Evolutionary conservation across 2,329 filamentous ascomycete species (phyloP).

Genomic region (Botryotinia globosa): DNA sequence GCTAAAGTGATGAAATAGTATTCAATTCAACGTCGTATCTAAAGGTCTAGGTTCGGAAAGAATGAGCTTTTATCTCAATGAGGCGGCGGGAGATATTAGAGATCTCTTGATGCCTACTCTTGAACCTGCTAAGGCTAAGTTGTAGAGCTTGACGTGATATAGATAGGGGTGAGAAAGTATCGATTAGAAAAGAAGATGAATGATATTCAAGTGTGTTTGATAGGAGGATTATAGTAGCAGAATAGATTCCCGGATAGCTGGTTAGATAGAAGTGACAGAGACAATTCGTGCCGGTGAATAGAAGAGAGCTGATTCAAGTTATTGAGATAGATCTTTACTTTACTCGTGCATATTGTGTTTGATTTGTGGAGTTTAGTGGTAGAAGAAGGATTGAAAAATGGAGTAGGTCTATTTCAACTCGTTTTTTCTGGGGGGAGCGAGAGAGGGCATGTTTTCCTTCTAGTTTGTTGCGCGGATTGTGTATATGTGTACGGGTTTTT

Average conservation of each 20-base stretch:
- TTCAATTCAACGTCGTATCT: conserved; percentile 97
- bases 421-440: too few species aligned
- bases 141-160: conserved; percentile 51
- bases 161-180: neutral
- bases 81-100: conserved; percentile 85
- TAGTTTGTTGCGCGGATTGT: too few species aligned
- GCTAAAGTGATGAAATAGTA: conserved; percentile 48
- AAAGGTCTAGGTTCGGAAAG: conserved; percentile 86
- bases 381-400: too few species aligned
- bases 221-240: neutral
- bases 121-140: conserved; percentile 79
- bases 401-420: too few species aligned
- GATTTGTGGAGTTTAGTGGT: neutral
- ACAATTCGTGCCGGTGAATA: too few species aligned
- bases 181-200: neutral
- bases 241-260: neutral
- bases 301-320: neutral
- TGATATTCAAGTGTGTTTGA: neutral
- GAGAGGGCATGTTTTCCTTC: too few species aligned
- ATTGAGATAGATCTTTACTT: neutral
- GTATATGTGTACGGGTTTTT: too few species aligned
- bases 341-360: neutral
- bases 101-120: conserved; percentile 81
- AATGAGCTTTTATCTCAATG: conserved; percentile 95
- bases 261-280: neutral